Evolutionary conservation across 2,329 filamentous ascomycete genomes (phyloP).

Genomic region (Helotiales sp.): DNA sequence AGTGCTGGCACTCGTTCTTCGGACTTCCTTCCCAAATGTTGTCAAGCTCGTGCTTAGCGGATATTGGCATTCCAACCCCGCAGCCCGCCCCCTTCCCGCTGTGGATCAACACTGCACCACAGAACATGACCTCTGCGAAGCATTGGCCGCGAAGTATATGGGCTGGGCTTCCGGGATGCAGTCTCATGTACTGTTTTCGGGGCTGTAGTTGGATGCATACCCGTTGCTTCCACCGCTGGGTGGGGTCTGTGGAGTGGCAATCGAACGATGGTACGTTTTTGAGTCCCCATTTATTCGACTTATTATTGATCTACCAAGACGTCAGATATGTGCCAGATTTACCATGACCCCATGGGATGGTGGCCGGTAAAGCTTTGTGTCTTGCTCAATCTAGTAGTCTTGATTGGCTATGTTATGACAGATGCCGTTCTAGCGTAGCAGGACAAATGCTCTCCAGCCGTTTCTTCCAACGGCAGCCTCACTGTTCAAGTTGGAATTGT

Average conservation of each 20-base stretch:
- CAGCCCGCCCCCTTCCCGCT: too few relatives aligned
- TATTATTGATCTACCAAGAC: not conserved
- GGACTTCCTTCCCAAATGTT: not conserved
- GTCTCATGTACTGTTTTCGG: constrained; percentile 62
- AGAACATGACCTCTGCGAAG: constrained; percentile 69
- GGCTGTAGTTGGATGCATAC: constrained; percentile 57
- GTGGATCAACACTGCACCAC: constrained; percentile 66
- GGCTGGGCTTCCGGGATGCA: constrained; percentile 61
- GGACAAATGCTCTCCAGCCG: constrained; percentile 72
- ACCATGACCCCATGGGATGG: constrained; percentile 70
- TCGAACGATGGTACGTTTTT: constrained; percentile 57
- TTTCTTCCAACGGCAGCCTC: constrained; percentile 61
- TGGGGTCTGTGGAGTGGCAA: constrained; percentile 67
- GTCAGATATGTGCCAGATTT: constrained; percentile 56
- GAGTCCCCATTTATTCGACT: not conserved
- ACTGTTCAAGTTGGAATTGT: constrained; percentile 71
- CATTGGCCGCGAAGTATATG: constrained; percentile 63
- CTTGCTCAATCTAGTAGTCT: constrained; percentile 64
- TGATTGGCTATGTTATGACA: constrained; percentile 66
- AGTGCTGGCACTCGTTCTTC: not conserved
- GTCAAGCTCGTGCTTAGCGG: not conserved
- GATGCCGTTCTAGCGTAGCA: constrained; percentile 69
- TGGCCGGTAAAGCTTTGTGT: constrained; percentile 68
- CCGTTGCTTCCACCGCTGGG: constrained; percentile 63
- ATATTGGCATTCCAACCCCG: too few relatives aligned